Conservation (phyloP, 495 filamentous ascomycete species). For the Penicillium malachiteum region DNA sequence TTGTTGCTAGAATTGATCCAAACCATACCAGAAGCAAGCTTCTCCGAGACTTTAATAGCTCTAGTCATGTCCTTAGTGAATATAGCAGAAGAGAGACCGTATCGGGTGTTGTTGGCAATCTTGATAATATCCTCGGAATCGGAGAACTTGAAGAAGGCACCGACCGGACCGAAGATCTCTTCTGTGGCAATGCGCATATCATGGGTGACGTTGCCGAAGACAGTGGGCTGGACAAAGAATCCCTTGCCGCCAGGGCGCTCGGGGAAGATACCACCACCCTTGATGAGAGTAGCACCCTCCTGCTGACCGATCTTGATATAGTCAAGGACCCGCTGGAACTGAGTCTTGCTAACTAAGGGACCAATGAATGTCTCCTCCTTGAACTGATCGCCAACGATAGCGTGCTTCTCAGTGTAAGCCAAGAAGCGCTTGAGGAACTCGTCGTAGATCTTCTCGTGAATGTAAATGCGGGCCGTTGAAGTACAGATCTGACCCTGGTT, state of each 20-base stretch:
- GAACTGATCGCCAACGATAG: conserved; percentile 77
- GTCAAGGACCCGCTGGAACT: conserved; percentile 85
- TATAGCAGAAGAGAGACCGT: conserved; percentile 73
- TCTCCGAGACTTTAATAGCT: conserved; percentile 72
- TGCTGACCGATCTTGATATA: conserved; percentile 82
- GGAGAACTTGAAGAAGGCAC: conserved; percentile 78
- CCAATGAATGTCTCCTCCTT: conserved; percentile 80
- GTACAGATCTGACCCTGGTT: conserved; percentile 93
- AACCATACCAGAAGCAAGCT: conserved; percentile 51
- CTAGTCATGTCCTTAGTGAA: conserved; percentile 85
- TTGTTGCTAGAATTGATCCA: conserved; percentile 85
- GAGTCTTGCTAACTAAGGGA: conserved; percentile 82
- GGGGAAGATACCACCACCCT: conserved; percentile 52
- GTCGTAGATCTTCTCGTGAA: conserved; percentile 63
- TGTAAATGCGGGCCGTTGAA: conserved; percentile 83
- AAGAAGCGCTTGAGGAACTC: conserved; percentile 77
- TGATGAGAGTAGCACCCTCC: conserved; percentile 71
- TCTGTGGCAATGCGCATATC: conserved; percentile 92
- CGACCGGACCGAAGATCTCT: conserved; percentile 90
- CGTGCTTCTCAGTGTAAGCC: conserved; percentile 66
- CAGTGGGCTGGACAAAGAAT: conserved; percentile 89
- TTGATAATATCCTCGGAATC: conserved; percentile 70
- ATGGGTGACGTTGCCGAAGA: conserved; percentile 74
- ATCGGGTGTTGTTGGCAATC: conserved; percentile 70
- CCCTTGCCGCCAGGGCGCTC: conserved; percentile 72